A percentile compares a stretch with the other conserved stretches of the same genome.
These are phyloP conservation scores for Fusarium scirpi DNA, from an alignment of 2,329 filamentous ascomycete genomes.

Conservation along the genomic window DNA sequence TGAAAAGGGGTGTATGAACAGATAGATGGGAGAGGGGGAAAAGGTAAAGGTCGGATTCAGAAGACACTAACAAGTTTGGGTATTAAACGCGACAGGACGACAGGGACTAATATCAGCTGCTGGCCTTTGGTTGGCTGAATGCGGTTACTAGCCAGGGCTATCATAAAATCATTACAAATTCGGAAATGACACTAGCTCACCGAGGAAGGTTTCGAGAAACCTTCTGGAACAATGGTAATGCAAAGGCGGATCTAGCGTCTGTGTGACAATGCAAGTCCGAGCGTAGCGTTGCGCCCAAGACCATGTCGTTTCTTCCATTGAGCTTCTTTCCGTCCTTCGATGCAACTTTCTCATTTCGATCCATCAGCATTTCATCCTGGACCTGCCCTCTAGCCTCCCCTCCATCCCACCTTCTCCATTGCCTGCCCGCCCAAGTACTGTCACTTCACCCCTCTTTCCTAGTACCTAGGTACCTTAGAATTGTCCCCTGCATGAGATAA, in stretches of 20 bases:
- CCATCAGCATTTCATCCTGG: not conserved
- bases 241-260: slow-evolving; percentile 35
- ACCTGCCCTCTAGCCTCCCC: not conserved
- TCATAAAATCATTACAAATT: slow-evolving; percentile 42
- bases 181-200: slow-evolving; percentile 50
- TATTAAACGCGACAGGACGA: slow-evolving; percentile 19
- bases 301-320: slow-evolving; percentile 34
- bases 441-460: slow-evolving; percentile 29
- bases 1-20: slow-evolving; percentile 30
- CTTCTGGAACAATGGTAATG: slow-evolving; percentile 46
- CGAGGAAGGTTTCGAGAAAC: slow-evolving; percentile 54
- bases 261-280: slow-evolving; percentile 32
- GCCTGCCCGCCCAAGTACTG: no score
- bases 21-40: not conserved
- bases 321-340: slow-evolving; percentile 36
- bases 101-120: slow-evolving; percentile 12
- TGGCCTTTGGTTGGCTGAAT: slow-evolving; percentile 46
- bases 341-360: slow-evolving; percentile 36
- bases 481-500: slow-evolving; percentile 15
- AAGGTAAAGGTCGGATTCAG: slow-evolving; percentile 20
- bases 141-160: slow-evolving; percentile 28
- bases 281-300: slow-evolving; percentile 40
- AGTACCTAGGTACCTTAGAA: not conserved
- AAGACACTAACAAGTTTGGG: slow-evolving; percentile 23
- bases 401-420: slow-evolving; percentile 15